Evolutionary conservation across 1,139 yeast genomes (phyloP).

Genomic region (Candida glucosophila): DNA sequence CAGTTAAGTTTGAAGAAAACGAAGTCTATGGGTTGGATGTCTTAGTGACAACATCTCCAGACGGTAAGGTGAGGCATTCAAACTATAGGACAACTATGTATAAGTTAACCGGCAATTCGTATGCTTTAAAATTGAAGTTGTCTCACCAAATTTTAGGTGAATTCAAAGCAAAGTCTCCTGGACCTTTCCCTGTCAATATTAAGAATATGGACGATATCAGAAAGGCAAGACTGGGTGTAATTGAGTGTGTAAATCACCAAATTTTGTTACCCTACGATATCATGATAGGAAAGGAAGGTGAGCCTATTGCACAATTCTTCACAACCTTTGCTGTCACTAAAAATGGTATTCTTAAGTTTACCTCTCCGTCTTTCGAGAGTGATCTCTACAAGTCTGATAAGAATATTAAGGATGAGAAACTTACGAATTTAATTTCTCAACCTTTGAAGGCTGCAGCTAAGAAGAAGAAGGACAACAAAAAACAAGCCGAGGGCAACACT

Average conservation of each 20-base stretch:
- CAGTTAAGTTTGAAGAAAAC: constrained; percentile 62
- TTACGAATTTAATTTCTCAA: constrained; percentile 41
- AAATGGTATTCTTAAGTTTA: constrained; percentile 61
- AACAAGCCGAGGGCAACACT: no score
- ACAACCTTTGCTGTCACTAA: constrained; percentile 73
- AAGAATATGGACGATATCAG: constrained; percentile 61
- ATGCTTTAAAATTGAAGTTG: constrained; percentile 65
- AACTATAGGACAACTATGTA: constrained; percentile 61
- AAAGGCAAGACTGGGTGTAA: constrained; percentile 69
- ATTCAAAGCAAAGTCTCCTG: constrained; percentile 53
- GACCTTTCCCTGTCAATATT: constrained; percentile 66
- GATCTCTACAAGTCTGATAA: constrained; percentile 49
- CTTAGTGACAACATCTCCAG: constrained; percentile 55
- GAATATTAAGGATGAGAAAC: constrained; percentile 46
- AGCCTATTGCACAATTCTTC: constrained; percentile 63
- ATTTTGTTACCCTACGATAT: constrained; percentile 65
- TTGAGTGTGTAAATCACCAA: constrained; percentile 65
- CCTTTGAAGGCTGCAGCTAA: constrained; percentile 47
- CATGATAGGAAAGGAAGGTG: constrained; percentile 61
- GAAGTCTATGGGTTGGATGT: constrained; percentile 77
- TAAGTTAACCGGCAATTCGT: constrained; percentile 64
- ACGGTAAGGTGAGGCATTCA: constrained; percentile 60
- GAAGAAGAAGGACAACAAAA: constrained; percentile 38
- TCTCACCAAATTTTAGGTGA: constrained; percentile 64
- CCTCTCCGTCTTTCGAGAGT: constrained; percentile 49